A percentile compares a stretch with the other conserved stretches of the same genome.
Conservation (phyloP, 108 stramenopile genomes). For the Cylindrotheca fusiformis region DNA sequence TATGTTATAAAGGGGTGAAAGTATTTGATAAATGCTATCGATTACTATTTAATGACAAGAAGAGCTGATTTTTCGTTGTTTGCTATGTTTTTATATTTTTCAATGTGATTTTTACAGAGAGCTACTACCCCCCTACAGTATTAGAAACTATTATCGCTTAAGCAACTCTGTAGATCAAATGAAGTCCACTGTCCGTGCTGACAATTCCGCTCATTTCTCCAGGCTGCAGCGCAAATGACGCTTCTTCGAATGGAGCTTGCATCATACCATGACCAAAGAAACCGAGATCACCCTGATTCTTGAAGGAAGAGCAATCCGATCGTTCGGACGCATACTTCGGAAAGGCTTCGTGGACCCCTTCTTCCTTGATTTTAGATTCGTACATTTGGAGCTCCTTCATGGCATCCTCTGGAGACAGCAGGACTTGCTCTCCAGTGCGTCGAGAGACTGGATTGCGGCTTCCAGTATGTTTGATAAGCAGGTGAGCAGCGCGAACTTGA, state of each 20-base stretch:
- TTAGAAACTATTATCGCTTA: slow-evolving; percentile 32
- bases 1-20: too few species aligned
- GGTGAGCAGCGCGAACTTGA: slow-evolving; percentile 86
- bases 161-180: slow-evolving; percentile 92
- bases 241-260: slow-evolving; percentile 94
- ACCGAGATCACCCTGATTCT: slow-evolving; percentile 82
- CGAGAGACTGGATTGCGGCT: slow-evolving; percentile 75
- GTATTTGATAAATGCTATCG: too few species aligned
- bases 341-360: slow-evolving; percentile 65
- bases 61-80: neutral
- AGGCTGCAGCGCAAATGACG: slow-evolving; percentile 78
- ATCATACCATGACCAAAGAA: slow-evolving; percentile 86
- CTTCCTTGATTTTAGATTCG: slow-evolving; percentile 54
- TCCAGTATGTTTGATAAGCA: slow-evolving; percentile 95
- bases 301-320: slow-evolving; percentile 79
- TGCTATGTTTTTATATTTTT: too few species aligned
- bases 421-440: slow-evolving; percentile 70
- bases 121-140: too few species aligned
- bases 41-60: neutral
- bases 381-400: slow-evolving; percentile 62
- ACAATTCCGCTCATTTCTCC: slow-evolving; percentile 91
- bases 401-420: slow-evolving; percentile 71
- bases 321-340: slow-evolving; percentile 73
- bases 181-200: slow-evolving; percentile 92
- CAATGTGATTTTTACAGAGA: too few species aligned